Evolutionary conservation across 1,284 basidiomycete species (phyloP).

Genomic region (Cutaneotrichosporon cyanovorans): DNA sequence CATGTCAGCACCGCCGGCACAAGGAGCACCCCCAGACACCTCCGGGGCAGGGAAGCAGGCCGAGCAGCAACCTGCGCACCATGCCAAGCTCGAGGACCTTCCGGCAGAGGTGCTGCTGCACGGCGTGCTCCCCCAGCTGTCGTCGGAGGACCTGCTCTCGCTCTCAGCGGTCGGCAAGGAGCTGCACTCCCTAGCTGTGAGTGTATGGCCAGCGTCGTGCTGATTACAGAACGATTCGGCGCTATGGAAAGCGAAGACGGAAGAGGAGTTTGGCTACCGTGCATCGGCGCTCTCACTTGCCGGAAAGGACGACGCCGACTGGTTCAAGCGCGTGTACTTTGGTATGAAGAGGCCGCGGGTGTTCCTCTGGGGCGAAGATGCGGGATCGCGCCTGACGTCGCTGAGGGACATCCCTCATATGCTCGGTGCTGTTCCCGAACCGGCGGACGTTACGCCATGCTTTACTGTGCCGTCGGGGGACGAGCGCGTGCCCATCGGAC

Average conservation of each 20-base stretch:
- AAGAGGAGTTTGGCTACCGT: constrained; percentile 69
- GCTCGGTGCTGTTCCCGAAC: neutral
- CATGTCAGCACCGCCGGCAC: too few relatives aligned
- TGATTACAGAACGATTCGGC: constrained; percentile 56
- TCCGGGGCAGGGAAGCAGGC: neutral
- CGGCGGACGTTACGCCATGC: neutral
- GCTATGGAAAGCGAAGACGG: constrained; percentile 66
- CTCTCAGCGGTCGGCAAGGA: constrained; percentile 44
- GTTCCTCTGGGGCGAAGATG: constrained; percentile 72
- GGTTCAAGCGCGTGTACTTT: constrained; percentile 71
- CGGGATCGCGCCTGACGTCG: constrained; percentile 18
- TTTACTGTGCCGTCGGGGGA: constrained; percentile 1
- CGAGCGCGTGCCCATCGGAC: constrained; percentile 18
- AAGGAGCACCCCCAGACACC: neutral
- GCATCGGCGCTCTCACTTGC: constrained; percentile 37
- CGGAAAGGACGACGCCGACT: constrained; percentile 36
- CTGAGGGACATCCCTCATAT: neutral
- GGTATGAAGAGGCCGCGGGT: constrained; percentile 56
- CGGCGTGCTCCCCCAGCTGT: constrained; percentile 57
- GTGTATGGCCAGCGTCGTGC: constrained; percentile 51
- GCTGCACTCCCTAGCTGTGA: constrained; percentile 25
- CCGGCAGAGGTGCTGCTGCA: constrained; percentile 62
- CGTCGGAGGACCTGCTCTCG: constrained; percentile 55
- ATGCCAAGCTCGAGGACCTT: constrained; percentile 15
- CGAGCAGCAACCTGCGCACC: neutral